Conservation (phyloP, 306 rosid genomes). For the Quercus cerris region DNA sequence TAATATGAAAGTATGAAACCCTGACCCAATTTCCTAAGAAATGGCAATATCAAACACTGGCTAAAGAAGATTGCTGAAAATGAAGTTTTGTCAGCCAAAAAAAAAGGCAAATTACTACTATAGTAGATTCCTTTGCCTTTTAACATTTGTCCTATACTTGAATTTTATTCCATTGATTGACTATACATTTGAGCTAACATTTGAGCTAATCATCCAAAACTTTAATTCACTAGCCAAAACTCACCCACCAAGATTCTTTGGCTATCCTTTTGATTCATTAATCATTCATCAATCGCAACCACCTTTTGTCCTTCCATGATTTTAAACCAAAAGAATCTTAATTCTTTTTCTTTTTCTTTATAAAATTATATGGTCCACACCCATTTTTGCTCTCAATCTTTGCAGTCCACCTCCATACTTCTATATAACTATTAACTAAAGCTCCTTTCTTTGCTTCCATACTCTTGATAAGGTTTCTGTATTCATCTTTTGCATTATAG, state of each 20-base stretch:
- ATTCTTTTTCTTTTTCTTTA: too few relatives aligned
- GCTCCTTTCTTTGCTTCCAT: not conserved
- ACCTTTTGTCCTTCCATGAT: too few relatives aligned
- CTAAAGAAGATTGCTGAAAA: not conserved
- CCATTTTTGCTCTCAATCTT: not conserved
- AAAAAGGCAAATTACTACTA: not conserved
- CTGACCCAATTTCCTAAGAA: not conserved
- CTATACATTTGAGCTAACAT: too few relatives aligned
- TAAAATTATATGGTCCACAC: not conserved
- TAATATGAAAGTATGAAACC: not conserved
- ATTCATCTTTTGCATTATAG: not conserved
- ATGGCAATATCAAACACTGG: too few relatives aligned
- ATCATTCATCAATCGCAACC: not conserved
- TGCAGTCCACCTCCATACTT: not conserved
- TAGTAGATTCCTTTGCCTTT: not conserved
- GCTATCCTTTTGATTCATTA: not conserved
- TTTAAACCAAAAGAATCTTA: not conserved
- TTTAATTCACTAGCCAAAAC: too few relatives aligned
- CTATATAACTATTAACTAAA: not conserved
- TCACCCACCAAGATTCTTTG: too few relatives aligned
- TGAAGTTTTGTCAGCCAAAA: not conserved
- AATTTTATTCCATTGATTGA: not conserved
- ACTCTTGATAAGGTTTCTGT: not conserved
- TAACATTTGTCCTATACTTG: not conserved
- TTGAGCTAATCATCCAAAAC: too few relatives aligned